A percentile compares a stretch with the other conserved stretches of the same genome.
phyloP scores from a whole-genome alignment of 1,284 basidiomycete species.

The Neotropicomus parvogracilis region DNA sequence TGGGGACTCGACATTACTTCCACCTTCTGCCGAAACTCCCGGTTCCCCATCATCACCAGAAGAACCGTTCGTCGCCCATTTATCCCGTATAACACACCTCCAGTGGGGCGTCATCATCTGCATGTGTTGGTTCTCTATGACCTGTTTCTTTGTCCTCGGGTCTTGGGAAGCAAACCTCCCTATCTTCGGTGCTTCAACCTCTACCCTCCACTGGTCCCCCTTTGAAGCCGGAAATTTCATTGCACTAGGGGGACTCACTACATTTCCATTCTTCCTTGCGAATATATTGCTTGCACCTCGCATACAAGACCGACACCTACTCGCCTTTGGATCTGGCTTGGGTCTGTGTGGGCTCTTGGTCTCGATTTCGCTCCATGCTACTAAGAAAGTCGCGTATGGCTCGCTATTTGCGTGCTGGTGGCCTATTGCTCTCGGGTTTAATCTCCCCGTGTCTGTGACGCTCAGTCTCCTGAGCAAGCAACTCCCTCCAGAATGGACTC shows the following conservation, averaged over 20 bases:
- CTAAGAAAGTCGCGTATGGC: slow-evolving; percentile 44
- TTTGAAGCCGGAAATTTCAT: slow-evolving; percentile 69
- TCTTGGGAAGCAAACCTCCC: slow-evolving; percentile 73
- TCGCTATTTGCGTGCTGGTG: slow-evolving; percentile 64
- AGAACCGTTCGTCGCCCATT: slow-evolving; percentile 18
- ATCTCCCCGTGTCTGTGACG: slow-evolving; percentile 63
- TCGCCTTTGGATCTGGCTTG: slow-evolving; percentile 50
- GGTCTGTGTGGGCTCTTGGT: slow-evolving; percentile 53
- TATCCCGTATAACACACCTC: slow-evolving; percentile 18
- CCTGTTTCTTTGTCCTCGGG: slow-evolving; percentile 69
- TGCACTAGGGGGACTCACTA: slow-evolving; percentile 58
- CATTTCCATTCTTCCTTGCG: slow-evolving; percentile 63
- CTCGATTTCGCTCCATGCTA: slow-evolving; percentile 44
- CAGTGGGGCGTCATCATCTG: slow-evolving; percentile 55
- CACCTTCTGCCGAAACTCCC: neutral
- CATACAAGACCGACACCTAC: slow-evolving; percentile 58
- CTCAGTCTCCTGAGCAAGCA: slow-evolving; percentile 65
- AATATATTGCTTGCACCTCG: slow-evolving; percentile 56
- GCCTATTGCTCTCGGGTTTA: slow-evolving; percentile 66
- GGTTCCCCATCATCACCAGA: slow-evolving; percentile 2
- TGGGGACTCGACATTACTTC: neutral
- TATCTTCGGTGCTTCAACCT: slow-evolving; percentile 49
- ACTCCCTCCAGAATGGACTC: slow-evolving; percentile 60
- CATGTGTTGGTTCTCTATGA: slow-evolving; percentile 74
- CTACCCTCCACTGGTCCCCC: slow-evolving; percentile 53